phyloP scores from a whole-genome alignment of 495 filamentous ascomycete genomes.

The Annulohypoxylon bovei region DNA sequence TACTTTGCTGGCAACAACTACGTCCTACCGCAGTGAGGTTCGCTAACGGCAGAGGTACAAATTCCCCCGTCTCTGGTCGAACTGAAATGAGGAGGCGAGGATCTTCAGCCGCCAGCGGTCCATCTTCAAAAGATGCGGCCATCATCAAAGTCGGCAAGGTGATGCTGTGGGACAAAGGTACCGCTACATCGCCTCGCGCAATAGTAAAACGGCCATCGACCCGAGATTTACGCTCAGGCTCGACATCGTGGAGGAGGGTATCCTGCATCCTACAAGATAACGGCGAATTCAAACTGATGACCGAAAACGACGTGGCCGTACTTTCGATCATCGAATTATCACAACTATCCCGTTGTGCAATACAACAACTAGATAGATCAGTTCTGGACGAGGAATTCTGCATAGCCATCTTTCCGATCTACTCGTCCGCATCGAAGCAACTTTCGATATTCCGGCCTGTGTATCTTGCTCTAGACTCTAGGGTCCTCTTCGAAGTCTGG shows the following conservation, averaged over 20 bases:
- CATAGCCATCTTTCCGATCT: conserved; percentile 89
- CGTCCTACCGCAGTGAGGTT: conserved; percentile 61
- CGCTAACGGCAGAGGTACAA: conserved; percentile 36
- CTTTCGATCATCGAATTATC: conserved; percentile 88
- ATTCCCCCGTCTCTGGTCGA: conserved; percentile 34
- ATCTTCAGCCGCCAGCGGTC: conserved; percentile 61
- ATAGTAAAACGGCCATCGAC: conserved; percentile 62
- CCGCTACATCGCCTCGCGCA: conserved; percentile 61
- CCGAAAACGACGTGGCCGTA: conserved; percentile 80
- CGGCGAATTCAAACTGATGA: conserved; percentile 90
- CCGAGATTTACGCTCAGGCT: conserved; percentile 52
- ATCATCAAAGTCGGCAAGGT: conserved; percentile 99
- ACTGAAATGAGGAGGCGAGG: conserved; percentile 75
- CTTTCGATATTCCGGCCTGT: conserved; percentile 75
- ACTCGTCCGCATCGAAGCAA: conserved; percentile 70
- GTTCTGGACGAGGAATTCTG: conserved; percentile 94
- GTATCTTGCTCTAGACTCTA: conserved; percentile 86
- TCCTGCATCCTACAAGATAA: conserved; percentile 96
- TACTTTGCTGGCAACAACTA: conserved; percentile 94
- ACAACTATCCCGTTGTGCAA: conserved; percentile 85
- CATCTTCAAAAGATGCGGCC: conserved; percentile 72
- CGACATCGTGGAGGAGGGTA: conserved; percentile 78
- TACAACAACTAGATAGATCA: conserved; percentile 89
- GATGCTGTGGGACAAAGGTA: conserved; percentile 83
- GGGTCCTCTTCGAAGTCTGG: conserved; percentile 95